Percentiles rank a stretch among this genome's conserved stretches.
phyloP scores from a whole-genome alignment of 1,284 basidiomycete species.

The Pulchroboletus neoregius region DNA sequence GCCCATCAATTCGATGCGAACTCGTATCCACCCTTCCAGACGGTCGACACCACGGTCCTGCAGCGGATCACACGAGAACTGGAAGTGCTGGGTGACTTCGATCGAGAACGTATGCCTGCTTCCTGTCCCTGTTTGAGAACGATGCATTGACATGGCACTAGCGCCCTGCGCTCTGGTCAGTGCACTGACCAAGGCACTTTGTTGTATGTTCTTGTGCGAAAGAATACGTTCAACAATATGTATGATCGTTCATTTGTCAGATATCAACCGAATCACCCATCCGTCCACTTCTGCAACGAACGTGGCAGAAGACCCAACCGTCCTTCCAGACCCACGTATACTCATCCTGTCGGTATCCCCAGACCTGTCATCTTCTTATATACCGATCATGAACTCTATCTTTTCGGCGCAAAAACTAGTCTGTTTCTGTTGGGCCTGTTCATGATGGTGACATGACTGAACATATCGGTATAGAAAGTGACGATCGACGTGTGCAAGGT shows the following conservation, averaged over 20 bases:
- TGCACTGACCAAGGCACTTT: slow-evolving; percentile 85
- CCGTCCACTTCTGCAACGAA: slow-evolving; percentile 35
- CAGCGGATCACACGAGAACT: slow-evolving; percentile 61
- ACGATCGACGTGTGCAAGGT: slow-evolving; percentile 96
- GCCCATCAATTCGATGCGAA: slow-evolving; percentile 60
- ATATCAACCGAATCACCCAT: slow-evolving; percentile 76
- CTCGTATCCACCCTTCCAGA: slow-evolving; percentile 78
- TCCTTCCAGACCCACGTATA: slow-evolving; percentile 75
- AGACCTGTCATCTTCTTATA: slow-evolving; percentile 83
- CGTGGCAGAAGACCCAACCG: slow-evolving; percentile 38
- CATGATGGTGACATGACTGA: not conserved
- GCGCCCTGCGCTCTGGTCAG: slow-evolving; percentile 76
- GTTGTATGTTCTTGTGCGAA: slow-evolving; percentile 55
- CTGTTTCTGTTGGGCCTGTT: slow-evolving; percentile 4
- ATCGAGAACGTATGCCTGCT: slow-evolving; percentile 45
- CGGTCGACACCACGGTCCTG: slow-evolving; percentile 66
- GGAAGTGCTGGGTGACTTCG: slow-evolving; percentile 45
- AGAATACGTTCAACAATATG: not conserved
- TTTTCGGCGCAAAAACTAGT: slow-evolving; percentile 98
- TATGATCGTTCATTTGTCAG: slow-evolving; percentile 39
- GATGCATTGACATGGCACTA: slow-evolving; percentile 25
- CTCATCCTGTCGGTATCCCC: slow-evolving; percentile 91
- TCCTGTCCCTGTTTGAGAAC: slow-evolving; percentile 1
- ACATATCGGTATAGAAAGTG: slow-evolving; percentile 62
- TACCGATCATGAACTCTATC: slow-evolving; percentile 98